Base-by-base conservation (phyloP, 1,139 yeast species). In the Lodderomyces parapsilosis region DNA sequence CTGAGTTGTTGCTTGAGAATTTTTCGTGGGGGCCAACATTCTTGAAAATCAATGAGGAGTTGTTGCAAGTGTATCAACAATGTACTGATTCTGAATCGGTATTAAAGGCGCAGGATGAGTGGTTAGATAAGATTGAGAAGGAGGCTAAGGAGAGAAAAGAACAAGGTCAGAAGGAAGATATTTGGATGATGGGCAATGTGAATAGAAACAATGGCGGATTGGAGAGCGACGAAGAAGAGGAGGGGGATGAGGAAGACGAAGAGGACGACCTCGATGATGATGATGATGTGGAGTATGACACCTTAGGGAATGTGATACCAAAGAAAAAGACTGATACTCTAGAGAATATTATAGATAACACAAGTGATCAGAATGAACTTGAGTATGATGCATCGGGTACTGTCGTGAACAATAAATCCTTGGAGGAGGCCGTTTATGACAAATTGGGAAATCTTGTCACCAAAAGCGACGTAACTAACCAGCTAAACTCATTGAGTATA, bases 11-110 rank as follows among this genome's bases (percentile, higher is more conserved):
- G 18, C 65, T 93, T 49, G 75, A 81, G 41, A 81, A 90, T 58
- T 93, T 93, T 59, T 83, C 96, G 1, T 93, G 98, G 97, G 99
- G 99, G 2, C 76, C 79, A 23, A 83, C 89, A 0, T 93, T 93
- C 54, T 66, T 94, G 53, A 83, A 86, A 46, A 81, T 94, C 43
- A 94, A 94, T 59, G 76, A 78, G 49, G 97, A 89, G 50, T 68
- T 94, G 28, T 58, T 94, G 20, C 84, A 81, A 43, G 60, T 84
- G 9, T 94, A 94, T 56, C 85, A 83, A 41, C 59, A 76, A 36
- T 93, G 99, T 62, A 81, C 91, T 0, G 96, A 93, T 55, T 77
- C 86, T 1, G 90, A 76, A 3, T 84, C 93, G 8, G 81, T 94
- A 0, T 70, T 76, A 42, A 65, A 60, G 38, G 96, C 93, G 0